Conservation (phyloP, 306 rosid genomes). For the Fragaria iinumae region DNA sequence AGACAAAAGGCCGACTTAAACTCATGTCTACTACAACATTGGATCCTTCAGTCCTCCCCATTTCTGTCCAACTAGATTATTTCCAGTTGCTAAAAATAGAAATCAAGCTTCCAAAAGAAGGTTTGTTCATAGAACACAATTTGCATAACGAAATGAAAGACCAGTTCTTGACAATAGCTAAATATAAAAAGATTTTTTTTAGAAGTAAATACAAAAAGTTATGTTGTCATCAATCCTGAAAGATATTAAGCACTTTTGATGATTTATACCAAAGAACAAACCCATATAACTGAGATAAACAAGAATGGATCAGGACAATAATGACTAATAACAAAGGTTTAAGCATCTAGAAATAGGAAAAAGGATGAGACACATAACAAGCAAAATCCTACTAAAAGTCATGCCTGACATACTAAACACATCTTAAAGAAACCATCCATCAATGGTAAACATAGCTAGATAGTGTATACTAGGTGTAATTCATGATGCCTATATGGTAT, state of each 20-base stretch:
- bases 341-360: background rate
- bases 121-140: constrained; percentile 7
- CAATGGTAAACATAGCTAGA: background rate
- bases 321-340: background rate
- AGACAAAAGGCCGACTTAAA: constrained; percentile 3
- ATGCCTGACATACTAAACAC: background rate
- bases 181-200: no score
- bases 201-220: no score
- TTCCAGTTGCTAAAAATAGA: background rate
- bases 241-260: background rate
- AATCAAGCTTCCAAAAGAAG: constrained; percentile 16
- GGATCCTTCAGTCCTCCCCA: constrained; percentile 10
- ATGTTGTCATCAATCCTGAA: background rate
- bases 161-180: background rate
- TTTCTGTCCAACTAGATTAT: background rate
- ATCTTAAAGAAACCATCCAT: background rate
- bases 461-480: background rate
- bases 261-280: background rate
- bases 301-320: background rate
- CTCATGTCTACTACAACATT: background rate
- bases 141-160: background rate
- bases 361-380: background rate
- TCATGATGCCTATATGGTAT: background rate
- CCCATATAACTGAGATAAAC: background rate
- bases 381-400: background rate